These are phyloP conservation scores for Simplicillium sp. DNA, from an alignment of 2,329 filamentous ascomycete genomes.

Conservation along the genomic window DNA sequence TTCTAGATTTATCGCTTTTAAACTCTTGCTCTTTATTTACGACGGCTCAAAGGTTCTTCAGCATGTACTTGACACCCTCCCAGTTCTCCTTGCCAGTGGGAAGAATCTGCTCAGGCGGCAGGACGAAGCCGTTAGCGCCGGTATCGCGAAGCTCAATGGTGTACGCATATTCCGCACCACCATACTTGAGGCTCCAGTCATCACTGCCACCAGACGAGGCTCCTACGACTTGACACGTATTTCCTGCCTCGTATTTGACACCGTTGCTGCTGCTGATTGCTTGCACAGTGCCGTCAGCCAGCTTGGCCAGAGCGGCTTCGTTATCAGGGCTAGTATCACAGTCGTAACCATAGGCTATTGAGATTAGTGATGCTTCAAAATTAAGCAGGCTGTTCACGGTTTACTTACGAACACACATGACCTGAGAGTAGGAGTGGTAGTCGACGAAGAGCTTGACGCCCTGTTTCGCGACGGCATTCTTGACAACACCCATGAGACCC, in stretches of 20 bases:
- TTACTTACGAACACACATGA: not conserved
- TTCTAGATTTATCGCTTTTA: too few relatives aligned
- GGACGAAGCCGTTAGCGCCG: not conserved
- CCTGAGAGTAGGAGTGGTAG: not conserved
- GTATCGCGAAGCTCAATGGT: not conserved
- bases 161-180: not conserved
- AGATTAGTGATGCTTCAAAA: not conserved
- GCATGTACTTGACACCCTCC: not conserved
- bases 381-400: not conserved
- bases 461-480: not conserved
- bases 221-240: not conserved
- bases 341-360: not conserved
- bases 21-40: too few relatives aligned
- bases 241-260: not conserved
- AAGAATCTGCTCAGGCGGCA: not conserved
- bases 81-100: not conserved
- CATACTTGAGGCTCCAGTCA: not conserved
- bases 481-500: not conserved
- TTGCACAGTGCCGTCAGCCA: not conserved
- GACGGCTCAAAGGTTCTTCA: too few relatives aligned
- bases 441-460: not conserved
- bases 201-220: not conserved
- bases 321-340: not conserved
- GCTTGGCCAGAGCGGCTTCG: not conserved
- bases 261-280: not conserved